phyloP scores from a whole-genome alignment of 1,139 yeast genomes.

The Eremothecium sinecaudum region DNA sequence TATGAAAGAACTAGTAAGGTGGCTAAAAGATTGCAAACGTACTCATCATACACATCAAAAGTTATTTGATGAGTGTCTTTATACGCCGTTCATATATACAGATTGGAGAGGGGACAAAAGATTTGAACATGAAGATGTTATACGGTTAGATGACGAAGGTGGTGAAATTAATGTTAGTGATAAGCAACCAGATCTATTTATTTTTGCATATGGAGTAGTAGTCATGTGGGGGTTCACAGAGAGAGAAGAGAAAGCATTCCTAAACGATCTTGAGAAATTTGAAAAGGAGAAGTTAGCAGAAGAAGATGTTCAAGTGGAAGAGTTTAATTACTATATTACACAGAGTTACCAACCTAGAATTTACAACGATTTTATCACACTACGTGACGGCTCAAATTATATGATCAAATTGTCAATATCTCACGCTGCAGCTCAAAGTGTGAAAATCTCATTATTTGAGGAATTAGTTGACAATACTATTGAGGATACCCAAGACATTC shows the following conservation, averaged over 20 bases:
- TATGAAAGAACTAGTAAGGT: conserved; percentile 76
- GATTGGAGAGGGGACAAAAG: conserved; percentile 57
- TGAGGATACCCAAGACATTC: conserved; percentile 93
- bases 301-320: conserved; percentile 89
- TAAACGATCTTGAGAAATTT: conserved; percentile 74
- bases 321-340: conserved; percentile 88
- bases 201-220: conserved; percentile 90
- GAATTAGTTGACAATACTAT: conserved; percentile 93
- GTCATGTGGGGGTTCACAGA: conserved; percentile 91
- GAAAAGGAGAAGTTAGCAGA: conserved; percentile 84
- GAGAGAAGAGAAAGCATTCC: conserved; percentile 73
- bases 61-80: conserved; percentile 85
- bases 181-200: conserved; percentile 64
- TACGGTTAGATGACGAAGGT: conserved; percentile 82
- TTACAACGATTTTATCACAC: conserved; percentile 86
- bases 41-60: conserved; percentile 74
- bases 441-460: conserved; percentile 86
- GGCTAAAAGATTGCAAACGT: conserved; percentile 73
- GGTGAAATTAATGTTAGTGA: conserved; percentile 82
- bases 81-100: conserved; percentile 78
- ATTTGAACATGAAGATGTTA: conserved; percentile 40
- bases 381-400: conserved; percentile 82
- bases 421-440: conserved; percentile 88
- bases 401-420: conserved; percentile 84
- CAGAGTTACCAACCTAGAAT: conserved; percentile 90